Evolutionary conservation across 768 basidiomycete species (phyloP), one percentile per base, ranked within the genome.

Genomic region (Trametes coccinea): DNA sequence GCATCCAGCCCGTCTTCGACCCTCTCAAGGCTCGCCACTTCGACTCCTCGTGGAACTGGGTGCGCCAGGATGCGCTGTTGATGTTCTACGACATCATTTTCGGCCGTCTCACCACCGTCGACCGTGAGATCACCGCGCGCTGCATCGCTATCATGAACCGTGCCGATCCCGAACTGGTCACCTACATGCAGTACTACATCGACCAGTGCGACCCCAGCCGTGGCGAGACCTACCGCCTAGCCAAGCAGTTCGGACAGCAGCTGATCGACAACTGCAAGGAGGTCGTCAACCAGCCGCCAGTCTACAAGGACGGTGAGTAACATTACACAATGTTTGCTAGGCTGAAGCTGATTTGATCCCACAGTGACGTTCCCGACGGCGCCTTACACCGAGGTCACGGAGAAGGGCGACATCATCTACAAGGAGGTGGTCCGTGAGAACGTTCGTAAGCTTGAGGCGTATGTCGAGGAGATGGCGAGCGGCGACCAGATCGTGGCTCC

Each of bases 1-100:
- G 97, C 46, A 95, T 98, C 62, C 91, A 95, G 70, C 97, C 97
- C 9, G 82, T 85, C 60, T 99, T 99, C 75, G 93, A 96, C 70
- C 88, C 92, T 2, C 81, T 98, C 69, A 98, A 99, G 76, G 97
- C 95, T 11, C 92, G 97, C 48, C 95, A 90, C 72, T 98, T 99
- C 80, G 95, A 98, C 73, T 98, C 96, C 2, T 94, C 91, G 5
- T 99, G 96, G 97, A 99, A 99, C 72, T 99, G 97, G 97, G 96
- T 90, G 47, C 89, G 96, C 62, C 97, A 99, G 77, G 95, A 97
- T 63, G 93, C 95, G 14, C 80, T 98, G 30, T 79, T 93, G 61
- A 95, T 99, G 93, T 98, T 88, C 79, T 98, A 95, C 76, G 96
- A 98, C 74, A 97, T 99, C 77, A 94, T 99, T 68, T 94, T 95